A percentile compares a stretch with the other conserved stretches of the same genome.
Conservation (phyloP, 2,329 filamentous ascomycete species). For the Botrytis cinerea region DNA sequence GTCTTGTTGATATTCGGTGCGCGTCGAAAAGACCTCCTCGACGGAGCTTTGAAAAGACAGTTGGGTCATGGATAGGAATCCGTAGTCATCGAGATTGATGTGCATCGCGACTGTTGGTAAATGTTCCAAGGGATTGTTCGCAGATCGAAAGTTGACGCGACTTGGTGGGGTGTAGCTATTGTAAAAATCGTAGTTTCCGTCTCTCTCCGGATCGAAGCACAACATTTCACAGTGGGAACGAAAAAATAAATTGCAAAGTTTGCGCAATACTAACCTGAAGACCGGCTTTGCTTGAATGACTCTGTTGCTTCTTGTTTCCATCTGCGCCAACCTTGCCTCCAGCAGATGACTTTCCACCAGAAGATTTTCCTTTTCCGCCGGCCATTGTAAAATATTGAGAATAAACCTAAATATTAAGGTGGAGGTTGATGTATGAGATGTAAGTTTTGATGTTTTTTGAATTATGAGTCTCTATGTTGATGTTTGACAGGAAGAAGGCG, state of each 20-base stretch:
- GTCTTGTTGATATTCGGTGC: slow-evolving; percentile 33
- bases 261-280: slow-evolving; percentile 42
- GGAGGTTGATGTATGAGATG: slow-evolving; percentile 29
- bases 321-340: slow-evolving; percentile 43
- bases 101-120: neutral
- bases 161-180: slow-evolving; percentile 36
- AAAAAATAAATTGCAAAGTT: neutral
- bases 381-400: slow-evolving; percentile 37
- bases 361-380: slow-evolving; percentile 44
- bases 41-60: neutral
- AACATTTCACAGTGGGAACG: neutral
- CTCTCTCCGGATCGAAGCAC: neutral
- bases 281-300: slow-evolving; percentile 43
- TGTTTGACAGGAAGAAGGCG: slow-evolving; percentile 24
- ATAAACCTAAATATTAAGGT: slow-evolving; percentile 7
- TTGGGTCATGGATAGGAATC: neutral
- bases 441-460: slow-evolving; percentile 14
- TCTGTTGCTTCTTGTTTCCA: slow-evolving; percentile 43
- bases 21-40: slow-evolving; percentile 29
- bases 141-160: slow-evolving; percentile 36
- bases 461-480: slow-evolving; percentile 24
- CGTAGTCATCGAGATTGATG: neutral
- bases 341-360: slow-evolving; percentile 44
- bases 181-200: slow-evolving; percentile 26
- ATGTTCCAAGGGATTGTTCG: slow-evolving; percentile 19